phyloP scores from a whole-genome alignment of 164 flowering plant genomes.

The Magnolia officinalis region DNA sequence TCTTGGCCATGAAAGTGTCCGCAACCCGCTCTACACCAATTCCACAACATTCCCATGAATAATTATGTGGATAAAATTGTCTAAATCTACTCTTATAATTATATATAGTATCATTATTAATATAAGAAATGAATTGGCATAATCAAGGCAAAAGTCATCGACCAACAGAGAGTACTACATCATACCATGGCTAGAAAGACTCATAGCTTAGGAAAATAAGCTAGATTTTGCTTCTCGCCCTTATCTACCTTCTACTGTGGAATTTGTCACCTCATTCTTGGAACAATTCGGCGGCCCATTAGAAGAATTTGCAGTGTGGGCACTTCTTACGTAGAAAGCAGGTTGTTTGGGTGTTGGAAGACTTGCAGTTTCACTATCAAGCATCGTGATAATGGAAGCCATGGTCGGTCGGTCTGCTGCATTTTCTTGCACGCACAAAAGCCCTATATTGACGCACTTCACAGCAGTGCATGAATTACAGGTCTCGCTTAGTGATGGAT shows the following conservation, averaged over 20 bases:
- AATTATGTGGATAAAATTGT: no score
- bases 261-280: not conserved
- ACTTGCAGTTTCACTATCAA: conserved; percentile 24
- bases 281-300: not conserved
- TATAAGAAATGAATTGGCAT: no score
- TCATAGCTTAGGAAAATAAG: no score
- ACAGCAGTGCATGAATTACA: not conserved
- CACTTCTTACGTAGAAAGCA: conserved; percentile 19
- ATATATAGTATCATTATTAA: no score
- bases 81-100: no score
- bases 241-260: not conserved
- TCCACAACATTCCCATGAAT: no score
- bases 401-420: conserved; percentile 9
- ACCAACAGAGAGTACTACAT: no score
- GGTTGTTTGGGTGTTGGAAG: conserved; percentile 25
- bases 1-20: no score
- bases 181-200: no score
- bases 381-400: not conserved
- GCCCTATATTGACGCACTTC: conserved; percentile 6
- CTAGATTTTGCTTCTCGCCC: no score
- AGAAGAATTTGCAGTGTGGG: not conserved
- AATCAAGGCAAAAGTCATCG: no score
- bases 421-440: conserved; percentile 13
- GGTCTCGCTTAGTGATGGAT: not conserved
- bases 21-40: no score